Conservation (phyloP, 2,329 filamentous ascomycete species). For the Alternaria ethzedia region DNA sequence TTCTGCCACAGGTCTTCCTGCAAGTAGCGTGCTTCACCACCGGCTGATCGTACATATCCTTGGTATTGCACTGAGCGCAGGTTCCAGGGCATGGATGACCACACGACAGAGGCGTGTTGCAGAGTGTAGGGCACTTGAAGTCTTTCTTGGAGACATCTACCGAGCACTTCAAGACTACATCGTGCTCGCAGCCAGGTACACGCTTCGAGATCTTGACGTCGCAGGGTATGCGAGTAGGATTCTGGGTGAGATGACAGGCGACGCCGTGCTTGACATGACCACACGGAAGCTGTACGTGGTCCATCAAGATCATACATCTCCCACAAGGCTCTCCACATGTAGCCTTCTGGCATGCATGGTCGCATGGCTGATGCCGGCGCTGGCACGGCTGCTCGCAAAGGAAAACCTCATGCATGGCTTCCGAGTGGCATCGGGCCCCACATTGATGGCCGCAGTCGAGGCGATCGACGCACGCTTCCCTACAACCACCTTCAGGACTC, state of each 20-base stretch:
- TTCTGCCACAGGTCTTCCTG: constrained; percentile 31
- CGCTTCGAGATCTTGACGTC: constrained; percentile 52
- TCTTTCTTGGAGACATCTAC: constrained; percentile 49
- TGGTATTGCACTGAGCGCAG: constrained; percentile 59
- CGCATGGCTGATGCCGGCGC: constrained; percentile 28
- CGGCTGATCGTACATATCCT: constrained; percentile 27
- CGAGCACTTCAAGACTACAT: constrained; percentile 58
- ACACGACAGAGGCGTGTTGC: constrained; percentile 58
- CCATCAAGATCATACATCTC: constrained; percentile 22
- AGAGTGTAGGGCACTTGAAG: constrained; percentile 60
- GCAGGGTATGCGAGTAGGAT: constrained; percentile 56
- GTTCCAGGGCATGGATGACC: constrained; percentile 62
- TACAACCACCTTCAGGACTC: constrained; percentile 44
- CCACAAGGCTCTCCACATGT: constrained; percentile 41
- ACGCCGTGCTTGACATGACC: constrained; percentile 31
- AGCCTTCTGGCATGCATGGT: constrained; percentile 35
- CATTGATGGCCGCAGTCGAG: constrained; percentile 42
- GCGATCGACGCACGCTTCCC: constrained; percentile 25
- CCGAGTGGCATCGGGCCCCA: constrained; percentile 37
- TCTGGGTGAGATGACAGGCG: constrained; percentile 9
- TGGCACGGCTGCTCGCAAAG: constrained; percentile 35
- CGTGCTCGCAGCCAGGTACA: constrained; percentile 64
- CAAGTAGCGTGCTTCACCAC: constrained; percentile 24
- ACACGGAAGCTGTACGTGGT: constrained; percentile 36
- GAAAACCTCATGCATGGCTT: constrained; percentile 35